Evolutionary conservation across 495 filamentous ascomycete genomes (phyloP).

Genomic region (Trypethelium eluteriae): DNA sequence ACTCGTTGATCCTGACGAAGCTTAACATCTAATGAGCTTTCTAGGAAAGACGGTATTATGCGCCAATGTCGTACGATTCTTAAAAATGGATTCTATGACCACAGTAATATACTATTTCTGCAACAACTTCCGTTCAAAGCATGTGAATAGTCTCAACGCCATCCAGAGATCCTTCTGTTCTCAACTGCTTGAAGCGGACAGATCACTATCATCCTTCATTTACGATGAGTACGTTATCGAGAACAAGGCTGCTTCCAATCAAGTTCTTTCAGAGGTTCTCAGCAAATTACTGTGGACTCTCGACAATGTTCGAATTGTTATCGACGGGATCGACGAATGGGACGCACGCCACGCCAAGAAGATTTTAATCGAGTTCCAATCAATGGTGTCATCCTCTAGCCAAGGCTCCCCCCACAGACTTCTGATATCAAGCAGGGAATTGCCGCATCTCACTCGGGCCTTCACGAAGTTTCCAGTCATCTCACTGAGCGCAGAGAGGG

Average conservation of each 20-base stretch:
- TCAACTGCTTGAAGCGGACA: background rate
- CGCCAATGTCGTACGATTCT: background rate
- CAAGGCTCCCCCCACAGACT: conserved; percentile 7
- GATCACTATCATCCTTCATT: background rate
- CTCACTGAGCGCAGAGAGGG: conserved; percentile 3
- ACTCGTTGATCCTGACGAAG: conserved; percentile 3
- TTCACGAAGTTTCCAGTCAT: conserved; percentile 5
- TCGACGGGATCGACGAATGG: conserved; percentile 18
- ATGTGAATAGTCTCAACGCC: background rate
- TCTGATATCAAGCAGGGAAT: conserved; percentile 14
- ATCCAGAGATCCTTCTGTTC: conserved; percentile 1
- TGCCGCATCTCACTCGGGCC: background rate
- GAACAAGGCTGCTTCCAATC: background rate
- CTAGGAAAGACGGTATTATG: conserved; percentile 13
- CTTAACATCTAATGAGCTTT: conserved; percentile 2
- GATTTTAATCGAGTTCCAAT: conserved; percentile 5
- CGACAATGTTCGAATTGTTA: conserved; percentile 10
- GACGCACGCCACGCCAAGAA: background rate
- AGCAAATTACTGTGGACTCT: background rate
- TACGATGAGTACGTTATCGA: conserved; percentile 10
- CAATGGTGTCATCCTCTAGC: conserved; percentile 4
- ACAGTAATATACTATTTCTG: conserved; percentile 11
- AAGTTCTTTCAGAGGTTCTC: conserved; percentile 5
- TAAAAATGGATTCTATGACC: background rate
- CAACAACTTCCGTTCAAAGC: conserved; percentile 5